Evolutionary conservation across 768 basidiomycete genomes (phyloP), one percentile per base, ranked within the genome.

Genomic region (Lanmaoa rubissima): DNA sequence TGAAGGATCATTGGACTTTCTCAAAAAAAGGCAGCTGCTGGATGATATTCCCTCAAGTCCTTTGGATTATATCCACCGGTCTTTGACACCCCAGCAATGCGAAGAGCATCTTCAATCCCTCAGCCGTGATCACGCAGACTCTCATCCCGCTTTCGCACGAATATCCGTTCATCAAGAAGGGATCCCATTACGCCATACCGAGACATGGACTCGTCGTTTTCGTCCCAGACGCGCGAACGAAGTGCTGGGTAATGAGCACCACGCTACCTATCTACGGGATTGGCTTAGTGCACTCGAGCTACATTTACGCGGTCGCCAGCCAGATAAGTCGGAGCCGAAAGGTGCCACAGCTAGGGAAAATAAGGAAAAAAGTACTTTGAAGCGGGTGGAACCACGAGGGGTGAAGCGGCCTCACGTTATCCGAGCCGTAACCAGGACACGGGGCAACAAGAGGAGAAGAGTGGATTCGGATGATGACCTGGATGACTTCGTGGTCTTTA

Each of bases 281-380:
- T 95, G 93, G 93, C 76, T 95, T 47, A 71, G 72, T 26, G 84
- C 88, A n/a, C 79, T 91, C 13, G 82, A 83, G 59, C 63, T 93
- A 24, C 80, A 82, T n/a, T 70, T 80, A 19, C 62, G 44, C 38
- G 56, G 46, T 48, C 35, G 49, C 40, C 47, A 41, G 19, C 40
- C 58, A 51, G 56, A 53, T 53, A 50, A 53, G 47, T 51, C 53
- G 3, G 41, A 31, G 31, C 16, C 17, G 26, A 51, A 52, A 45
- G 42, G 31, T 45, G 35, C 13, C 31, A 57, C 41, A n/a, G 55
- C 45, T 19, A 51, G 39, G 53, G 50, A 19, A 59, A 55, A 57
- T 59, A 57, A 58, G 40, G 55, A 58, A 41, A 68, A 61, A 17
- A 39, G 48, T 43, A 71, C 68, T 51, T 68, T 55, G 39, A 73